Conservation (phyloP, 2,329 filamentous ascomycete genomes). For the Grosmannia huntii region DNA sequence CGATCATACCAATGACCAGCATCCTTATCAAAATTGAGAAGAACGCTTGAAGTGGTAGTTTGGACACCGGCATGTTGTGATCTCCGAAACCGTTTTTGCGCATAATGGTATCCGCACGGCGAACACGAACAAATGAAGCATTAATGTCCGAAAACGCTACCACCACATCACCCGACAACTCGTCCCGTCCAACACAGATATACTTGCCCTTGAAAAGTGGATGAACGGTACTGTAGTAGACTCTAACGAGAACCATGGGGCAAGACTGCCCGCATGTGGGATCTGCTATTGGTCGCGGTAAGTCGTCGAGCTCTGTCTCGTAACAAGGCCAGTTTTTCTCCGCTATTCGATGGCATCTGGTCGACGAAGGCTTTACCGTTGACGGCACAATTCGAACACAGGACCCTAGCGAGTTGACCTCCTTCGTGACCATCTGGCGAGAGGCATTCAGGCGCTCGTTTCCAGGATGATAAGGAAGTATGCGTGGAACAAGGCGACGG, state of each 20-base stretch:
- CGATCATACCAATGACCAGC: constrained; percentile 12
- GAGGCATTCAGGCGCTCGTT: constrained; percentile 26
- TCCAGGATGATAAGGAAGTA: constrained; percentile 24
- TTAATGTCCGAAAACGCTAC: constrained; percentile 20
- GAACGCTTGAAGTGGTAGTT: constrained; percentile 4
- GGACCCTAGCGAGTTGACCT: constrained; percentile 21
- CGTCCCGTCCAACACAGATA: constrained; percentile 21
- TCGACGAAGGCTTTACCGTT: too few species aligned
- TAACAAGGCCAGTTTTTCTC: background rate
- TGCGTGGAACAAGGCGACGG: constrained; percentile 22
- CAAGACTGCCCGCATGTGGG: background rate
- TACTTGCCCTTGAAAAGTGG: constrained; percentile 18
- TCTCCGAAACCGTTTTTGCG: too few species aligned
- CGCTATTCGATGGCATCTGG: background rate
- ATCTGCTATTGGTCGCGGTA: background rate
- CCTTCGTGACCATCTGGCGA: constrained; percentile 21
- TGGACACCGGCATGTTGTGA: background rate
- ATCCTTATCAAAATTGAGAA: constrained; percentile 15
- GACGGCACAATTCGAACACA: constrained; percentile 17
- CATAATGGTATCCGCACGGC: constrained; percentile 1
- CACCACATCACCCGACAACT: constrained; percentile 14
- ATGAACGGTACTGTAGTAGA: constrained; percentile 24
- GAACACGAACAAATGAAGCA: constrained; percentile 21
- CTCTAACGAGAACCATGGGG: constrained; percentile 13
- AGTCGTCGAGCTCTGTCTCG: background rate